Conservation (phyloP, 106 monocot species). For the Dactylorhiza incarnata region DNA sequence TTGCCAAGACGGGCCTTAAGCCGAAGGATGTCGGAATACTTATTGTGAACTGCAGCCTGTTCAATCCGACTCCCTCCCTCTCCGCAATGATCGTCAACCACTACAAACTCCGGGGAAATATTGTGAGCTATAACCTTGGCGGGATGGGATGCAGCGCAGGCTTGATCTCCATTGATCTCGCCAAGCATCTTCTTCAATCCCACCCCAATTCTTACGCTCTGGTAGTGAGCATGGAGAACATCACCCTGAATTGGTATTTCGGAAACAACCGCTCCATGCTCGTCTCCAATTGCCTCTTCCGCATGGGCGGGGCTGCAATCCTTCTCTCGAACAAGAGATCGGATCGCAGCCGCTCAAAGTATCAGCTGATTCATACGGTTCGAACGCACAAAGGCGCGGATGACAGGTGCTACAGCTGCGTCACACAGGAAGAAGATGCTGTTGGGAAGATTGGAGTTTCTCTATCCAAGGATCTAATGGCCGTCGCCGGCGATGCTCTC, state of each 20-base stretch:
- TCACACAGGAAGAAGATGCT: constrained; percentile 12
- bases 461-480: constrained; percentile 11
- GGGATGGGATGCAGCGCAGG: constrained; percentile 19
- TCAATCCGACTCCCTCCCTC: constrained; percentile 19
- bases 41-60: constrained; percentile 17
- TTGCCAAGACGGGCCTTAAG: constrained; percentile 8
- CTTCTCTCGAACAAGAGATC: constrained; percentile 14
- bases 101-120: constrained; percentile 17
- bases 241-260: constrained; percentile 16
- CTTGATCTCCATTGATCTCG: constrained; percentile 18
- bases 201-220: constrained; percentile 15
- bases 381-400: constrained; percentile 11
- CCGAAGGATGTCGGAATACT: constrained; percentile 14
- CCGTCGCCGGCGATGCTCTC: constrained; percentile 14
- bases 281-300: constrained; percentile 15
- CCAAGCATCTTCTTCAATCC: constrained; percentile 12
- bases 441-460: constrained; percentile 16
- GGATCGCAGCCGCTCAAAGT: constrained; percentile 10
- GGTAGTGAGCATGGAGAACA: constrained; percentile 20
- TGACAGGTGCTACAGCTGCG: constrained; percentile 12
- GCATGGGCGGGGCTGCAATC: constrained; percentile 15
- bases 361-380: constrained; percentile 13
- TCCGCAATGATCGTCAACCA: constrained; percentile 15
- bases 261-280: constrained; percentile 14
- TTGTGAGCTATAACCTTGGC: constrained; percentile 17